These are phyloP conservation scores for Thymus mandschuricus DNA, from an alignment of 257 asterid genomes.

Conservation along the genomic window DNA sequence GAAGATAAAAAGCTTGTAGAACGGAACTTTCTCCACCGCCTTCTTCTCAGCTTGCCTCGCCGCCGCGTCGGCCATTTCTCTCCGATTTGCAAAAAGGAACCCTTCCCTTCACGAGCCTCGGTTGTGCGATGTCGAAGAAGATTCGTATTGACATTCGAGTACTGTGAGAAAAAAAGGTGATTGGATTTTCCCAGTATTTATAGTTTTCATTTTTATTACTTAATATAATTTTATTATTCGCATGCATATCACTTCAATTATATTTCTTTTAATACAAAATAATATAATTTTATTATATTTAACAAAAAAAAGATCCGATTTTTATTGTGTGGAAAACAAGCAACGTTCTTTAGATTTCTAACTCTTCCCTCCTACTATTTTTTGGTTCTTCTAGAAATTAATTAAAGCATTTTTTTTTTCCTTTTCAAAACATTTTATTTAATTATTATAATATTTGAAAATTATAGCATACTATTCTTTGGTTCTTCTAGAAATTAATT, in stretches of 20 bases:
- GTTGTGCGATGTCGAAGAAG: no score
- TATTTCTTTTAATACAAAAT: not conserved
- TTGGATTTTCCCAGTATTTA: not conserved
- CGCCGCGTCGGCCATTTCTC: not conserved
- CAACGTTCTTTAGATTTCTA: not conserved
- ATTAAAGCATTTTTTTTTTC: not conserved
- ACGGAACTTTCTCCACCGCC: conserved; percentile 46
- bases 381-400: not conserved
- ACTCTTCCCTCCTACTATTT: conserved; percentile 4
- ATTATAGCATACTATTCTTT: not conserved
- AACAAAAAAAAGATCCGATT: not conserved
- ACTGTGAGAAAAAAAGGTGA: no score
- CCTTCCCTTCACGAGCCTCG: not conserved
- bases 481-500: not conserved
- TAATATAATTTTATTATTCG: not conserved
- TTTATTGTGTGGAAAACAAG: conserved; percentile 3
- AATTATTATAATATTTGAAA: not conserved
- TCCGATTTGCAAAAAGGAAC: not conserved
- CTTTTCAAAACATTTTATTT: no score
- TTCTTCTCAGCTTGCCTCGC: conserved; percentile 25
- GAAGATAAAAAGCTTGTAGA: conserved; percentile 54
- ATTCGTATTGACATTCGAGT: no score
- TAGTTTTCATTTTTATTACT: not conserved
- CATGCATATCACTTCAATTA: not conserved
- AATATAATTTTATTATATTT: no score